These are phyloP conservation scores for Botrytis porri DNA, from an alignment of 2,329 filamentous ascomycete genomes.

Conservation along the genomic window DNA sequence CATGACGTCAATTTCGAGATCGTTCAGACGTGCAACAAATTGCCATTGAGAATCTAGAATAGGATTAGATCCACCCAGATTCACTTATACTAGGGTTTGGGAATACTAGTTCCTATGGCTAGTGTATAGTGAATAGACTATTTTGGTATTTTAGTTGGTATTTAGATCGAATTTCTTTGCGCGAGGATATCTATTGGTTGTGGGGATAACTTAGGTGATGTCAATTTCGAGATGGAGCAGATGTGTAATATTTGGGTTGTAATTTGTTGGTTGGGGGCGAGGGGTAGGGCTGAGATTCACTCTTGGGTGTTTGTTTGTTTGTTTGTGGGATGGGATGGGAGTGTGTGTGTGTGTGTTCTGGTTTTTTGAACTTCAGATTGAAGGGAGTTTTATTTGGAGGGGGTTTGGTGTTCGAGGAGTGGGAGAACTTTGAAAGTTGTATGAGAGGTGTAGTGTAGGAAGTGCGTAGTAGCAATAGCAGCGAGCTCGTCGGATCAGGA, in stretches of 20 bases:
- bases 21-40: background rate
- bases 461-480: fast-evolving
- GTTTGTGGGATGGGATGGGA: background rate
- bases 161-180: background rate
- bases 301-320: background rate
- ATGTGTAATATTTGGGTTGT: background rate
- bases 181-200: background rate
- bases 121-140: background rate
- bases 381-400: background rate
- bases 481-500: background rate
- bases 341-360: too few relatives aligned
- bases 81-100: background rate
- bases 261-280: background rate
- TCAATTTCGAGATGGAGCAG: background rate
- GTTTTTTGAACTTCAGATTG: background rate
- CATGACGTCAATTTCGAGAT: background rate
- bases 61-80: background rate
- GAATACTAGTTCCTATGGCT: background rate
- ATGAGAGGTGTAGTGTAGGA: background rate
- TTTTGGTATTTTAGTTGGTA: too few relatives aligned
- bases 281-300: background rate
- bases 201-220: background rate
- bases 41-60: background rate
- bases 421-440: background rate
- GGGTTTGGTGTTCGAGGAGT: background rate